A percentile compares a stretch with the other conserved stretches of the same genome.
Conservation (phyloP, 192 early-diverging fungal genomes). For the Mortierella claussenii region DNA sequence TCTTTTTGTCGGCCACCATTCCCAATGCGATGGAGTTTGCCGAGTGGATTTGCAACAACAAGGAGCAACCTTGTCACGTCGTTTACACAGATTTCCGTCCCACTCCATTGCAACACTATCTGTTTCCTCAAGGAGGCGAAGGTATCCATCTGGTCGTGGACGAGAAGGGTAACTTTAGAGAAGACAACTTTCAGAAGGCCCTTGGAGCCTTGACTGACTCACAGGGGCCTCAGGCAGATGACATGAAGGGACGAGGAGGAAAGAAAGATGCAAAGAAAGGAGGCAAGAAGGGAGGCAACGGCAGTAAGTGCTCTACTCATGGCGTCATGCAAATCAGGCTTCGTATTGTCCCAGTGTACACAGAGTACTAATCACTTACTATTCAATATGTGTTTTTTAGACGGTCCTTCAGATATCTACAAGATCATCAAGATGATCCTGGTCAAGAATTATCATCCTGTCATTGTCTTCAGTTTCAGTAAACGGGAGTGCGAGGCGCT, state of each 20-base stretch:
- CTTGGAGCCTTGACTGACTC: conserved; percentile 76
- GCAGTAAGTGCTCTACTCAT: conserved; percentile 21
- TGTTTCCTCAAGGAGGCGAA: conserved; percentile 91
- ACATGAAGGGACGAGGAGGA: conserved; percentile 56
- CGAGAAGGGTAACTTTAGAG: conserved; percentile 93
- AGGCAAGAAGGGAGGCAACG: conserved; percentile 55
- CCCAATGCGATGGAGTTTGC: conserved; percentile 99
- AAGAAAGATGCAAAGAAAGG: conserved; percentile 69
- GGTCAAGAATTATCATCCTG: conserved; percentile 95
- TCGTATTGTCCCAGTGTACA: too few species aligned
- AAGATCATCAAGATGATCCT: conserved; percentile 97
- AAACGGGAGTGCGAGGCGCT: conserved; percentile 94
- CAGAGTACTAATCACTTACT: background rate
- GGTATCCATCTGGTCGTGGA: conserved; percentile 97
- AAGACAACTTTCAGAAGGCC: conserved; percentile 96
- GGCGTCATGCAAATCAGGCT: too few species aligned
- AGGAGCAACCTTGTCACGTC: conserved; percentile 97
- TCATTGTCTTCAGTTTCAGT: conserved; percentile 96
- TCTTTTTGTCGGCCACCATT: conserved; percentile 98
- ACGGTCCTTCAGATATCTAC: conserved; percentile 83
- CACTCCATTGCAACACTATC: conserved; percentile 96
- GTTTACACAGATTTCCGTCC: conserved; percentile 98
- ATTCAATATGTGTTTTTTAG: background rate
- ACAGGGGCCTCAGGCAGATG: conserved; percentile 64
- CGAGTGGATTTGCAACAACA: conserved; percentile 96